Evolutionary conservation across 176 grass and related monocot species (phyloP).

Genomic region (Lolium perenne): DNA sequence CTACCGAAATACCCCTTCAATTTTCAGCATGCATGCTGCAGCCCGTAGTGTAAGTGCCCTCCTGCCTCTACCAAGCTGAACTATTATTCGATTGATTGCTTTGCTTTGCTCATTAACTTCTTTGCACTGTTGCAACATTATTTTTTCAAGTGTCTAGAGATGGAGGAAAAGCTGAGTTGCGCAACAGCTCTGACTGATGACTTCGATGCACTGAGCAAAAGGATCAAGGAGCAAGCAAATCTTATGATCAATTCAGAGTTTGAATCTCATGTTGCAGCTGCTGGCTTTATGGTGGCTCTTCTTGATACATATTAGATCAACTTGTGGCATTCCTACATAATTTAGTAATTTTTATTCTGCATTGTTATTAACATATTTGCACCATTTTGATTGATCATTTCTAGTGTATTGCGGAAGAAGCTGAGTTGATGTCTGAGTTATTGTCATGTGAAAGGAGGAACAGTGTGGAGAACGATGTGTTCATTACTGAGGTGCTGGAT

Average conservation of each 20-base stretch:
- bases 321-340: neutral
- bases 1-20: neutral
- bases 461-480: neutral
- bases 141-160: neutral
- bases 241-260: neutral
- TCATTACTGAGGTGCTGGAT: neutral
- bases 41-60: neutral
- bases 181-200: neutral
- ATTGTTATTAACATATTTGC: neutral
- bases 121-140: neutral
- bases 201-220: neutral
- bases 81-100: neutral
- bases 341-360: neutral
- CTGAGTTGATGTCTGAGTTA: neutral
- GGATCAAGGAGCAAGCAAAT: neutral
- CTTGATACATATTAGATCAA: neutral
- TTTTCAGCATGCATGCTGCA: neutral
- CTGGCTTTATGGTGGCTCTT: neutral
- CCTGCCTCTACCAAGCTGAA: neutral
- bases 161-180: neutral
- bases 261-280: neutral
- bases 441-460: neutral
- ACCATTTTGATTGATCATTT: neutral
- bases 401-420: neutral
- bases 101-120: neutral